Conservation (phyloP, 768 basidiomycete species). For the Pleurotus pulmonarius region DNA sequence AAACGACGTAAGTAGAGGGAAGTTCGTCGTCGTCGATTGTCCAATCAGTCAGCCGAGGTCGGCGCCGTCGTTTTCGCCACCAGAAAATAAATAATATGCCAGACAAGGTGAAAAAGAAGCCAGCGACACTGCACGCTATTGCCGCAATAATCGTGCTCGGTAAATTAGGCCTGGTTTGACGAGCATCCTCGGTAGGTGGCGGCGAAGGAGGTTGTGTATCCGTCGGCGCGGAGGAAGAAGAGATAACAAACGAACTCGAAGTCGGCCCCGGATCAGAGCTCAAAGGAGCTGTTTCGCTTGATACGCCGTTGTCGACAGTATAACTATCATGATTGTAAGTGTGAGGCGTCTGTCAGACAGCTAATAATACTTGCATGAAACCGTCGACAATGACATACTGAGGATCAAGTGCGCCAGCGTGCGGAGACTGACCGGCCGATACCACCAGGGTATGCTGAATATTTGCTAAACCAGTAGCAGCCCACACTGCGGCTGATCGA, state of each 20-base stretch:
- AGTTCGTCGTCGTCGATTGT: neutral
- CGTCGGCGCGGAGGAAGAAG: neutral
- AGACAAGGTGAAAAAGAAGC: neutral
- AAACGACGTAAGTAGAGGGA: neutral
- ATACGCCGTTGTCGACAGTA: neutral
- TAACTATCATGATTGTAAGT: neutral
- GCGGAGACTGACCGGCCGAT: neutral
- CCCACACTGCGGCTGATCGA: slow-evolving; percentile 8
- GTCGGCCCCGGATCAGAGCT: neutral
- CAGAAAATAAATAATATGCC: neutral
- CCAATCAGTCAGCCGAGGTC: neutral
- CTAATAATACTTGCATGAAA: slow-evolving; percentile 8
- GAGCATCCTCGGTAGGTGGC: neutral
- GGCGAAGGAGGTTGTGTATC: neutral
- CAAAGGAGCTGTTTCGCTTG: neutral
- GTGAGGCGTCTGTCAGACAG: neutral
- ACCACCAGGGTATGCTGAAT: slow-evolving; percentile 10
- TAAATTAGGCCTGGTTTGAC: neutral
- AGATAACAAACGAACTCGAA: neutral
- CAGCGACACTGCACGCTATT: neutral
- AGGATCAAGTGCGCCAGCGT: neutral
- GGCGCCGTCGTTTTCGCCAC: neutral
- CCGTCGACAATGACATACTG: slow-evolving; percentile 11
- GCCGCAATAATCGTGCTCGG: neutral
- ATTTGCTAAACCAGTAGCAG: slow-evolving; percentile 9